These are phyloP conservation scores for Chaetomiaceae sp. DNA, from an alignment of 2,329 filamentous ascomycete genomes.

Conservation along the genomic window DNA sequence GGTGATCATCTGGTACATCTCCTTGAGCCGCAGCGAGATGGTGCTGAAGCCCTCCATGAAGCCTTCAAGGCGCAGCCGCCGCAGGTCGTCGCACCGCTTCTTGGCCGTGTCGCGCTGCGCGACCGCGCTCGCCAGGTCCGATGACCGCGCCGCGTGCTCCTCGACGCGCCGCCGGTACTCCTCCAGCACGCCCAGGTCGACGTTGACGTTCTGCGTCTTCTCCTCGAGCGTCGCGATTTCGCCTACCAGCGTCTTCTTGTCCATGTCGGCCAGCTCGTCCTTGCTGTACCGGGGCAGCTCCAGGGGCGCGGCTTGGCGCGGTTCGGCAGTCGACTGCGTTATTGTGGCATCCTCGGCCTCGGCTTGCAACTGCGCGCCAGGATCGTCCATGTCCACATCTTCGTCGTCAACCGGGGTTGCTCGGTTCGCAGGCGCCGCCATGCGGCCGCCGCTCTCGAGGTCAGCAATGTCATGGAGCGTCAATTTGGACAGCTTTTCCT, in stretches of 20 bases:
- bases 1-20: conserved; percentile 99
- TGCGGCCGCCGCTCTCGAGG: conserved; percentile 39
- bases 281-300: conserved; percentile 72
- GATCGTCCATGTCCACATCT: conserved; percentile 19
- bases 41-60: conserved; percentile 98
- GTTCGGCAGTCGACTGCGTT: conserved; percentile 22
- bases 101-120: conserved; percentile 77
- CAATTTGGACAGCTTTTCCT: conserved; percentile 83
- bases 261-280: conserved; percentile 62
- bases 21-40: conserved; percentile 91
- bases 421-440: conserved; percentile 21
- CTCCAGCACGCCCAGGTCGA: conserved; percentile 73
- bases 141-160: conserved; percentile 46
- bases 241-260: conserved; percentile 53
- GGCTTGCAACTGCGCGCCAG: conserved; percentile 24
- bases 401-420: conserved; percentile 24
- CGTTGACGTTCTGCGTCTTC: conserved; percentile 74
- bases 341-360: conserved; percentile 27
- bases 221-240: conserved; percentile 59
- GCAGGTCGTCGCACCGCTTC: conserved; percentile 85
- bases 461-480: conserved; percentile 74
- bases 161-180: conserved; percentile 37
- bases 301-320: conserved; percentile 35
- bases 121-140: conserved; percentile 75
- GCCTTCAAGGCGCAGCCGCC: conserved; percentile 81